These are phyloP conservation scores for Rhynchosporium agropyri DNA, from an alignment of 2,329 filamentous ascomycete genomes.

Conservation along the genomic window DNA sequence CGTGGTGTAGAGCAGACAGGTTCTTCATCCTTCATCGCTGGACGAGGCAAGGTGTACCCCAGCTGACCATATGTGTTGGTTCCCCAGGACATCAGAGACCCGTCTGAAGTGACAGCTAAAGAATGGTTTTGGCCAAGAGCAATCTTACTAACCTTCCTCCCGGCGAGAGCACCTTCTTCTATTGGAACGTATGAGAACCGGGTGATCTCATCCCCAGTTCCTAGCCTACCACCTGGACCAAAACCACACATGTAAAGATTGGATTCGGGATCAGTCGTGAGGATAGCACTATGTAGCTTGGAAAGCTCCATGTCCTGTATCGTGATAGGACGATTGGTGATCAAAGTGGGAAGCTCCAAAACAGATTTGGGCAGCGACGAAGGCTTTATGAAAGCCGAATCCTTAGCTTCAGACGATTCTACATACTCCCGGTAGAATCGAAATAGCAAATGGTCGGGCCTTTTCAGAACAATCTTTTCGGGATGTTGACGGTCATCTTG, in stretches of 20 bases:
- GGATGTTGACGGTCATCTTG: conserved; percentile 93
- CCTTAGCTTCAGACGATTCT: conserved; percentile 41
- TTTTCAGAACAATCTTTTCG: conserved; percentile 75
- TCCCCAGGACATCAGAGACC: conserved; percentile 95
- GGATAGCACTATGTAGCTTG: conserved; percentile 86
- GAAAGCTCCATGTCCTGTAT: conserved; percentile 85
- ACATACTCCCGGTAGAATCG: conserved; percentile 73
- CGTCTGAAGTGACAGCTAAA: conserved; percentile 79
- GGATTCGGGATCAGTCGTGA: conserved; percentile 83
- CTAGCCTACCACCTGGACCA: conserved; percentile 85
- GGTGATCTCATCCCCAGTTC: conserved; percentile 86
- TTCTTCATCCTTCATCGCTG: conserved; percentile 73
- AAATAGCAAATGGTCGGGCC: conserved; percentile 76
- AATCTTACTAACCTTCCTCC: conserved; percentile 74
- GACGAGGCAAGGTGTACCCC: conserved; percentile 75
- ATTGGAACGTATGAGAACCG: conserved; percentile 85
- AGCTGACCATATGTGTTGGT: conserved; percentile 84
- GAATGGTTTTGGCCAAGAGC: conserved; percentile 91
- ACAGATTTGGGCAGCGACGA: conserved; percentile 39
- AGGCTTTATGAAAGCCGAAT: conserved; percentile 29
- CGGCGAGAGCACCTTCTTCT: conserved; percentile 70
- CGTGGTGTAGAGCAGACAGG: conserved; percentile 79
- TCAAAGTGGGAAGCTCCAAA: conserved; percentile 68
- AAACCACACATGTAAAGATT: conserved; percentile 94
- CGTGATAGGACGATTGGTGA: conserved; percentile 70